A percentile compares a stretch with the other conserved stretches of the same genome.
phyloP scores from a whole-genome alignment of 495 filamentous ascomycete species.

The Podospora bellae-mahoneyi region DNA sequence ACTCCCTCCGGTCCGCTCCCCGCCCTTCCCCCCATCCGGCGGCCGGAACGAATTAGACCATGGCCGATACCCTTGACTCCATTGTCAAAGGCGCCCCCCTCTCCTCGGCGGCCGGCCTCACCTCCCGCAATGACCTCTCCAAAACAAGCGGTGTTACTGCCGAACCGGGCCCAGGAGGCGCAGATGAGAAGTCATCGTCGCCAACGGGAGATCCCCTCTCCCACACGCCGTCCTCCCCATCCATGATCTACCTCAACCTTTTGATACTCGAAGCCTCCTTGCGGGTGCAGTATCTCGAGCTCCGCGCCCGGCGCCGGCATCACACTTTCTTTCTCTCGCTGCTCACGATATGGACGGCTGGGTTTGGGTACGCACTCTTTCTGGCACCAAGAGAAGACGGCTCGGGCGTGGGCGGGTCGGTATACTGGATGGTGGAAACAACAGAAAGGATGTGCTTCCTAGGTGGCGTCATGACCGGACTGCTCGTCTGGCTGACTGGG shows the following conservation, averaged over 20 bases:
- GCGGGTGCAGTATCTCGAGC: slow-evolving; percentile 84
- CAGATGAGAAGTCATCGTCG: slow-evolving; percentile 10
- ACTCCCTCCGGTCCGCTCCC: neutral
- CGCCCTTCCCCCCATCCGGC: neutral
- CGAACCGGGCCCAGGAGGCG: slow-evolving; percentile 1
- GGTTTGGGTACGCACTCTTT: slow-evolving; percentile 84
- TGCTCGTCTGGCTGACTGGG: slow-evolving; percentile 88
- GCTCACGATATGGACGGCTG: slow-evolving; percentile 71
- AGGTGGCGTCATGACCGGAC: slow-evolving; percentile 75
- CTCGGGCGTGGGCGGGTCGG: slow-evolving; percentile 79
- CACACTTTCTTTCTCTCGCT: slow-evolving; percentile 91
- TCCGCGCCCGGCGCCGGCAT: slow-evolving; percentile 83
- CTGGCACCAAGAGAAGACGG: slow-evolving; percentile 88
- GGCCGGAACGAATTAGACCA: slow-evolving; percentile 19
- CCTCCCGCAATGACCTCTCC: slow-evolving; percentile 28
- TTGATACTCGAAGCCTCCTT: slow-evolving; percentile 94
- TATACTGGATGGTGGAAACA: slow-evolving; percentile 93
- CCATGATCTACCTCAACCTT: slow-evolving; percentile 98
- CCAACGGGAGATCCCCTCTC: slow-evolving; percentile 66
- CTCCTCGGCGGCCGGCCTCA: slow-evolving; percentile 33
- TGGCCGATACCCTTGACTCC: slow-evolving; percentile 69
- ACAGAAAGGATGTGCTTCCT: slow-evolving; percentile 83
- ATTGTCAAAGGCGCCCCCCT: slow-evolving; percentile 75
- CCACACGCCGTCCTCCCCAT: slow-evolving; percentile 77
- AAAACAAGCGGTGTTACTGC: slow-evolving; percentile 39